These are phyloP conservation scores for Pseudocercospora pini-densiflorae DNA, from an alignment of 2,329 filamentous ascomycete genomes.

Conservation along the genomic window DNA sequence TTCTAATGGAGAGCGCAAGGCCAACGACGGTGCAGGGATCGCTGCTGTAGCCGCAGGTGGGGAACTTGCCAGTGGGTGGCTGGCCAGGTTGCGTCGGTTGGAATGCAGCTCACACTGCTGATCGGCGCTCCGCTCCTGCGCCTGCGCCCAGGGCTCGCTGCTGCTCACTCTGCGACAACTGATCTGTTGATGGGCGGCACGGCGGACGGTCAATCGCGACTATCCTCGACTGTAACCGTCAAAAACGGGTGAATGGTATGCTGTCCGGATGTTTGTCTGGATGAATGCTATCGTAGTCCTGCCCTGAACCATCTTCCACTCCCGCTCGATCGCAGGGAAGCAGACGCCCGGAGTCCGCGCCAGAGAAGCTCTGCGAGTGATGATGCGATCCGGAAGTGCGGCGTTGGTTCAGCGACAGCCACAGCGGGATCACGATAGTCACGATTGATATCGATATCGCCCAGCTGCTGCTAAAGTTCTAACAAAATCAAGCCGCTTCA, in stretches of 20 bases:
- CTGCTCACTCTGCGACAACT: slow-evolving; percentile 6
- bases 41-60: slow-evolving; percentile 18
- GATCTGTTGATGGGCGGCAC: slow-evolving; percentile 12
- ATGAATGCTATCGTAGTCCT: neutral
- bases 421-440: slow-evolving; percentile 18
- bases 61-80: slow-evolving; percentile 25
- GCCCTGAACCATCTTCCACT: neutral
- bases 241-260: too few relatives aligned
- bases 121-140: slow-evolving; percentile 21
- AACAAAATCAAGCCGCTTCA: neutral
- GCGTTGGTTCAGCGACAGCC: slow-evolving; percentile 25
- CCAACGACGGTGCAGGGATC: slow-evolving; percentile 22
- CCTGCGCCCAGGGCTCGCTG: slow-evolving; percentile 11
- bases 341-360: slow-evolving; percentile 4
- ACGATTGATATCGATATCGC: slow-evolving; percentile 14
- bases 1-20: slow-evolving; percentile 18
- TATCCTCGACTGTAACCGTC: neutral
- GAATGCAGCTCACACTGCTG: slow-evolving; percentile 21
- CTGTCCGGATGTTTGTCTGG: neutral
- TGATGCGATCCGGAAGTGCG: slow-evolving; percentile 20
- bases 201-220: neutral
- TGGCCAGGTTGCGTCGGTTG: slow-evolving; percentile 21
- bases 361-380: slow-evolving; percentile 1
- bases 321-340: slow-evolving; percentile 2
- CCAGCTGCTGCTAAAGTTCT: slow-evolving; percentile 4